These are phyloP conservation scores for Canavalia ensiformis DNA, from an alignment of 306 rosid genomes.

Conservation along the genomic window DNA sequence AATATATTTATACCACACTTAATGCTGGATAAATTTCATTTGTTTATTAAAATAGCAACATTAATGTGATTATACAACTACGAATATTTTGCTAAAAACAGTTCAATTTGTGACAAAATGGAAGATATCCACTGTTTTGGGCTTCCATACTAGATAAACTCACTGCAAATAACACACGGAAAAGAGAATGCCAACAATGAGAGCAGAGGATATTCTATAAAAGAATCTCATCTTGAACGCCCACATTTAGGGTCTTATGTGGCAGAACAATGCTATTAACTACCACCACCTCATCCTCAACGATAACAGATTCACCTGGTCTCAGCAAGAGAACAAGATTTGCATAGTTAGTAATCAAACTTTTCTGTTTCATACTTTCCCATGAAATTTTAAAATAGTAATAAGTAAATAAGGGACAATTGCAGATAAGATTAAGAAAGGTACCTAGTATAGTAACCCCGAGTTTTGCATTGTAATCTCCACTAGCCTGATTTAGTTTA, in stretches of 20 bases:
- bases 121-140: slow-evolving; percentile 20
- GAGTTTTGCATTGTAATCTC: slow-evolving; percentile 87
- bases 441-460: slow-evolving; percentile 92
- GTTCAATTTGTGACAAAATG: slow-evolving; percentile 16
- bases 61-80: not conserved
- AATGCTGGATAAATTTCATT: slow-evolving; percentile 22
- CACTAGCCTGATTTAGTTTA: slow-evolving; percentile 73
- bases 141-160: slow-evolving; percentile 39
- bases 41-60: slow-evolving; percentile 35
- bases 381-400: not conserved
- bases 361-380: not conserved
- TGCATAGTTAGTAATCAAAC: not conserved
- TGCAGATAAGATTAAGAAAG: slow-evolving; percentile 28
- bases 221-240: slow-evolving; percentile 94
- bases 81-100: not conserved
- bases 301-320: slow-evolving; percentile 88
- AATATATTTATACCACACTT: not conserved
- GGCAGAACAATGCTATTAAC: slow-evolving; percentile 92
- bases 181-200: slow-evolving; percentile 7
- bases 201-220: slow-evolving; percentile 54
- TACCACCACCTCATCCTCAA: slow-evolving; percentile 96
- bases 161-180: slow-evolving; percentile 27
- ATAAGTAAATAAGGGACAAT: not conserved
- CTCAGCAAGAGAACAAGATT: slow-evolving; percentile 46
- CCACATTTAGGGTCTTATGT: slow-evolving; percentile 83